Percentiles rank a stretch among this genome's conserved stretches.
Conservation (phyloP, 2,329 filamentous ascomycete species). For the Clonostachys solani region DNA sequence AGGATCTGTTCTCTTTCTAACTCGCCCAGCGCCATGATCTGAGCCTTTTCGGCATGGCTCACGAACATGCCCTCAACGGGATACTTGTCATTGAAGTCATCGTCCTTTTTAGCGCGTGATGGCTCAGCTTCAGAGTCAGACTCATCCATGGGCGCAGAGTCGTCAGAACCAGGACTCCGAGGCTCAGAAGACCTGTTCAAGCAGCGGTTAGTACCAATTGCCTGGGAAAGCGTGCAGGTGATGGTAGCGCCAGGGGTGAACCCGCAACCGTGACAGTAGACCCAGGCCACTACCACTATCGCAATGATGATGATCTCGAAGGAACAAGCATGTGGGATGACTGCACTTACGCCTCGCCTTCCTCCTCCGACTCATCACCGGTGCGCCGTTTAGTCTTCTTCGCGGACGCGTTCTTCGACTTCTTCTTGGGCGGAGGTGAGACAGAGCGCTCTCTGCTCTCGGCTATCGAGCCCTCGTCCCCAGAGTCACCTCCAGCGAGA, state of each 20-base stretch:
- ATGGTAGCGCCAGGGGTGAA: too few species aligned
- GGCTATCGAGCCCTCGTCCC: slow-evolving; percentile 51
- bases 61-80: slow-evolving; percentile 85
- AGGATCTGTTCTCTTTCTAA: slow-evolving; percentile 88
- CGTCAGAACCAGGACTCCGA: slow-evolving; percentile 61
- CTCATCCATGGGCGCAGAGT: slow-evolving; percentile 87
- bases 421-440: slow-evolving; percentile 37
- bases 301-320: neutral
- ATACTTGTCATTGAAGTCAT: slow-evolving; percentile 63
- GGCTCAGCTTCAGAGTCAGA: slow-evolving; percentile 62
- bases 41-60: slow-evolving; percentile 66
- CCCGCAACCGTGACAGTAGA: neutral
- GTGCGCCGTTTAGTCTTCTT: slow-evolving; percentile 47
- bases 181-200: slow-evolving; percentile 1
- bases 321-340: neutral
- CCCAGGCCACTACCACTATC: neutral
- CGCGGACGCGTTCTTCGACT: slow-evolving; percentile 19
- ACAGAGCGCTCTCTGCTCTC: slow-evolving; percentile 51
- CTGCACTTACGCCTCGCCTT: slow-evolving; percentile 39
- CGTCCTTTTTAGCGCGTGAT: slow-evolving; percentile 36
- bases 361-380: slow-evolving; percentile 52
- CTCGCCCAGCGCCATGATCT: slow-evolving; percentile 84
- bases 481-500: slow-evolving; percentile 76
- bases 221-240: too few species aligned
- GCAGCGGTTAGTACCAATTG: neutral